phyloP scores from a whole-genome alignment of 2,329 filamentous ascomycete species.

The Thielaviopsis ethacetica region DNA sequence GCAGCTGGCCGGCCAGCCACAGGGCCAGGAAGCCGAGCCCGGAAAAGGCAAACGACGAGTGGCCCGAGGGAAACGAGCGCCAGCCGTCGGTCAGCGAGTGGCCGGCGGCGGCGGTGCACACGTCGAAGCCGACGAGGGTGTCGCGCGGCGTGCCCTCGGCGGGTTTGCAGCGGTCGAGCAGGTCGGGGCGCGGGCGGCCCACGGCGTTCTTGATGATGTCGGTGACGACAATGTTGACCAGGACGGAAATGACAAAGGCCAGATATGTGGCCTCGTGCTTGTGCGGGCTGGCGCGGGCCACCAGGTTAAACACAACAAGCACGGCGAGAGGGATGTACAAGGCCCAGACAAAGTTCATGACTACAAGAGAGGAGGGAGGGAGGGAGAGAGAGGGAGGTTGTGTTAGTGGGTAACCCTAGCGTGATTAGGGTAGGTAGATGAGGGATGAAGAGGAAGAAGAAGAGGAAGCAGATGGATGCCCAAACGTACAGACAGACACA shows the following conservation, averaged over 20 bases:
- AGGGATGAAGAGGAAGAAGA: background rate
- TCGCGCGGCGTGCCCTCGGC: conserved; percentile 28
- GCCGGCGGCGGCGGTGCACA: conserved; percentile 56
- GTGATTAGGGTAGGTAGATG: background rate
- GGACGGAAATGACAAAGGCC: conserved; percentile 59
- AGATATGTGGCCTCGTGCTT: conserved; percentile 78
- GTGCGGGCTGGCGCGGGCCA: conserved; percentile 47
- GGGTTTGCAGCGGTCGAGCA: conserved; percentile 66
- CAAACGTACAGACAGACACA: conserved; percentile 54
- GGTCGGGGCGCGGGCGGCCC: conserved; percentile 50
- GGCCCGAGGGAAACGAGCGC: conserved; percentile 69
- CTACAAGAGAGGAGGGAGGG: conserved; percentile 20
- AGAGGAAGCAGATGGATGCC: too few relatives aligned
- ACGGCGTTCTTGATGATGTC: conserved; percentile 84
- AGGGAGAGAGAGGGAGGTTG: background rate
- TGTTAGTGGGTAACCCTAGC: background rate
- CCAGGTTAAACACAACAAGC: conserved; percentile 48
- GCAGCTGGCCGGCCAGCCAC: conserved; percentile 51
- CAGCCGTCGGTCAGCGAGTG: conserved; percentile 67
- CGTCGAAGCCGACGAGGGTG: conserved; percentile 43
- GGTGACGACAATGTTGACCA: conserved; percentile 68
- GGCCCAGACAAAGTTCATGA: conserved; percentile 66
- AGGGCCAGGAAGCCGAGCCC: conserved; percentile 60
- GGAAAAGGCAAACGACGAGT: conserved; percentile 63
- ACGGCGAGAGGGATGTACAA: conserved; percentile 52